Base-by-base conservation (phyloP, 2,329 filamentous ascomycete species). In the Chaetomiaceae sp. region DNA sequence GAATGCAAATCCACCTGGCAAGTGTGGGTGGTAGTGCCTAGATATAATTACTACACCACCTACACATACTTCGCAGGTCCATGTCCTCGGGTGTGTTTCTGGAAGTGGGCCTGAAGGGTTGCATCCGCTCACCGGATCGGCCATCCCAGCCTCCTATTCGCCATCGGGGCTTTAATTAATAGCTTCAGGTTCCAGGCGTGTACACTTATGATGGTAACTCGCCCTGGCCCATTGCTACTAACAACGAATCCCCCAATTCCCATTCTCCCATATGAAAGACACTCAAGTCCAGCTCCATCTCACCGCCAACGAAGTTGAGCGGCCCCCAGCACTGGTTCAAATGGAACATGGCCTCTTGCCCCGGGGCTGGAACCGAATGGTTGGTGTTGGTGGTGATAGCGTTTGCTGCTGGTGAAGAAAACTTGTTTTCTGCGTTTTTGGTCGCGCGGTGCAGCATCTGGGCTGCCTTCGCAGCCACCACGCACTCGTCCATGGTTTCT, bases 271-370 rank as follows among this genome's bases (percentile, higher is more conserved):
- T 16, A 6, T 36, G 30, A 14, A 46, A 36, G 18, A 44, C 5
- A 11, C 20, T 25, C 6, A 46, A 46, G n/a, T 46, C 43, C 30
- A 46, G 10, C 4, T 46, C 43, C 43, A 46, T 46, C 30, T 46
- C 43, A 9, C 32, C 43, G 11, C 43, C 43, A 1, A 36, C 43
- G 27, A 36, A 46, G 14, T 16, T 46, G 2, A 46, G 21, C 21
- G 43, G 43, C 1, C 43, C 43, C 43, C 43, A 46, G 32, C 37
- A 46, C 20, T 46, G 43, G 14, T 46, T 46, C 43, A 34, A 27
- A 9, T 33, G 32, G 8, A 37, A 4, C 32, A 37, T 46, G 5
- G 20, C 32, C 2, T 46, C 43, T 9, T 13, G 8, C 21, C 21
- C 32, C 6, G 36, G 32, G 14, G 21, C 20, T 11, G 13, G 20